Conservation (phyloP, 2,329 filamentous ascomycete species). For the Fusarium sp. region DNA sequence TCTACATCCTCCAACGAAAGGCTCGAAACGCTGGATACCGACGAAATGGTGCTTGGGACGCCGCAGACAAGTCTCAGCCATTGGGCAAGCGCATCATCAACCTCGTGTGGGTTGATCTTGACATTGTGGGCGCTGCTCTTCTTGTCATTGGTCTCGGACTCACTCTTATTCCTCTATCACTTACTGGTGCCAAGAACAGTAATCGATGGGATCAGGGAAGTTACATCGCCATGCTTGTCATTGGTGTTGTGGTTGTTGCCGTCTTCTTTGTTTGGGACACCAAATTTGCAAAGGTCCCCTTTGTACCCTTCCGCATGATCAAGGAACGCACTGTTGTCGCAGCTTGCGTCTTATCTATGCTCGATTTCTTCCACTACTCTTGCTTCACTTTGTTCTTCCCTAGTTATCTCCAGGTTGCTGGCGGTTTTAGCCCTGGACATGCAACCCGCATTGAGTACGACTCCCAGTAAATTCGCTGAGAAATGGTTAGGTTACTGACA, state of each 20-base stretch:
- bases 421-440: constrained; percentile 53
- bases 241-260: constrained; percentile 48
- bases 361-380: constrained; percentile 58
- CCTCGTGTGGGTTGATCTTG: constrained; percentile 53
- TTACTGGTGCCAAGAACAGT: constrained; percentile 56
- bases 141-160: constrained; percentile 54
- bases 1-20: constrained; percentile 53
- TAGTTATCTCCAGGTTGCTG: constrained; percentile 58
- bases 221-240: constrained; percentile 55
- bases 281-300: constrained; percentile 55
- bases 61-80: constrained; percentile 22
- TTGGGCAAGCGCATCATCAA: constrained; percentile 42
- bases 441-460: constrained; percentile 56
- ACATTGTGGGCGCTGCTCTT: constrained; percentile 53
- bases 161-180: constrained; percentile 55
- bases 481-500: not conserved
- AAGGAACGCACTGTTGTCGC: constrained; percentile 58
- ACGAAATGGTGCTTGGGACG: constrained; percentile 35
- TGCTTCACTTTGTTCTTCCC: constrained; percentile 59
- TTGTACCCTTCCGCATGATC: constrained; percentile 58
- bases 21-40: constrained; percentile 45
- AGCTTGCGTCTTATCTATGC: constrained; percentile 55
- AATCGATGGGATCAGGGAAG: constrained; percentile 51
- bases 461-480: fast-evolving
- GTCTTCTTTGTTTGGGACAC: constrained; percentile 56